Conservation (phyloP, 2,329 filamentous ascomycete genomes). For the Thermothelomyces thermophilus region DNA sequence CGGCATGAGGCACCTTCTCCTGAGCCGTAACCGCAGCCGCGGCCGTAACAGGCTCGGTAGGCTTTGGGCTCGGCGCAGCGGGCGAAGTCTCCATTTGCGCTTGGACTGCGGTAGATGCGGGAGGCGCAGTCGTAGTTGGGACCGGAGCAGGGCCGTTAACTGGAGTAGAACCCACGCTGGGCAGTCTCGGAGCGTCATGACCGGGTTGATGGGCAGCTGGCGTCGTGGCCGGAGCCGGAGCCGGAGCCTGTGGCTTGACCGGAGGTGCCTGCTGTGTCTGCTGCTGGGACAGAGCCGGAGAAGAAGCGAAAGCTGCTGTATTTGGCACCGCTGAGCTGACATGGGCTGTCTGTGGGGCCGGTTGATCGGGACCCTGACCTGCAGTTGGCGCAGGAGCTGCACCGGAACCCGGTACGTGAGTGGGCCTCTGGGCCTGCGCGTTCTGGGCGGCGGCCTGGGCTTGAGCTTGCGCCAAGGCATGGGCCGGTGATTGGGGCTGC, state of each 20-base stretch:
- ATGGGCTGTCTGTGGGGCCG: neutral
- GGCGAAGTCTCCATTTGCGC: neutral
- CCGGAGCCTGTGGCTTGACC: neutral
- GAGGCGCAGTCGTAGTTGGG: neutral
- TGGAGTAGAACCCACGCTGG: neutral
- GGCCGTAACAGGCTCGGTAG: neutral
- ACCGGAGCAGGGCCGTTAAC: neutral
- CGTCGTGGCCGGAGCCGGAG: neutral
- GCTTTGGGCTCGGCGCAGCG: neutral
- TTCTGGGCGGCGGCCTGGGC: neutral
- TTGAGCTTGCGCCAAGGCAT: neutral
- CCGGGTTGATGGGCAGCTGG: neutral
- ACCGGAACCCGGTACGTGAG: neutral
- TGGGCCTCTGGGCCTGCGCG: neutral
- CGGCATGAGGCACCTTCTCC: neutral
- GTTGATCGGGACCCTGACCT: neutral
- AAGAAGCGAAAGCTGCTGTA: neutral
- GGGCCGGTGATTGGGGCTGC: conserved; percentile 4
- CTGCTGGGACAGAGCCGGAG: neutral
- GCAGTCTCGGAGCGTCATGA: neutral
- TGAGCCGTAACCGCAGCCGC: neutral
- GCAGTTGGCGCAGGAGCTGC: neutral
- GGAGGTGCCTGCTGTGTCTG: neutral
- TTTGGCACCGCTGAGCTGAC: neutral
- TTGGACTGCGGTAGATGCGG: neutral